Evolutionary conservation across 352 stramenopile species (phyloP).

Genomic region (Phytophthora meadii): DNA sequence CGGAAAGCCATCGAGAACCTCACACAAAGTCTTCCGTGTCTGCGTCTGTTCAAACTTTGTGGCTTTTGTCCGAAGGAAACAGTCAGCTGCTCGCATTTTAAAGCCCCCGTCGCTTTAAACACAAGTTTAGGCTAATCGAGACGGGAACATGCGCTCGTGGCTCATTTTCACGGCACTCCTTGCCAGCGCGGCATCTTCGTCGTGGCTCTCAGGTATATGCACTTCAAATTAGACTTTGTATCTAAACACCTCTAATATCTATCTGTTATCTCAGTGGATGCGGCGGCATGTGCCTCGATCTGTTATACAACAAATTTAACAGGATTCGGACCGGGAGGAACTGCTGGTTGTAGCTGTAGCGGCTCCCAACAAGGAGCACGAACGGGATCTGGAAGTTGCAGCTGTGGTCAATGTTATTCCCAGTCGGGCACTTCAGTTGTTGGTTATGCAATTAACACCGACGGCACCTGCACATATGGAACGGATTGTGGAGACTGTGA

Average conservation of each 20-base stretch:
- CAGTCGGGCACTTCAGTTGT: constrained; percentile 30
- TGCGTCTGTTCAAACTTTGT: constrained; percentile 24
- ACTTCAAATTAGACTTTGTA: too few species aligned
- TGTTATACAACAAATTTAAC: constrained; percentile 49
- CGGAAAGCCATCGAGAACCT: constrained; percentile 21
- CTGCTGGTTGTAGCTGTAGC: constrained; percentile 38
- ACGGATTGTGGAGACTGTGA: constrained; percentile 46
- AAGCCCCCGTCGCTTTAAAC: too few species aligned
- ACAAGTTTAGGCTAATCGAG: not conserved
- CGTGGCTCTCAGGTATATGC: constrained; percentile 9
- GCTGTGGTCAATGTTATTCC: constrained; percentile 53
- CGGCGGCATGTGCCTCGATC: constrained; percentile 37
- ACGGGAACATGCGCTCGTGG: constrained; percentile 21
- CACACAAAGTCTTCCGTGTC: constrained; percentile 9
- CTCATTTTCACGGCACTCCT: constrained; percentile 1
- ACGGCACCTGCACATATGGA: constrained; percentile 41
- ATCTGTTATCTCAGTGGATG: constrained; percentile 22
- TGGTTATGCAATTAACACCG: constrained; percentile 37
- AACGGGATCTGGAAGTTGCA: constrained; percentile 34
- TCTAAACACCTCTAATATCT: too few species aligned
- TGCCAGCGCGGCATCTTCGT: constrained; percentile 2
- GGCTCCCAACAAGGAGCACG: constrained; percentile 29
- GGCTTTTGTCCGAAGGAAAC: constrained; percentile 12
- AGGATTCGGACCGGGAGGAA: constrained; percentile 46
- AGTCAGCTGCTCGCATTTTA: too few species aligned